Base-by-base conservation (phyloP, 768 basidiomycete genomes). In the Lactarius trivialis region DNA sequence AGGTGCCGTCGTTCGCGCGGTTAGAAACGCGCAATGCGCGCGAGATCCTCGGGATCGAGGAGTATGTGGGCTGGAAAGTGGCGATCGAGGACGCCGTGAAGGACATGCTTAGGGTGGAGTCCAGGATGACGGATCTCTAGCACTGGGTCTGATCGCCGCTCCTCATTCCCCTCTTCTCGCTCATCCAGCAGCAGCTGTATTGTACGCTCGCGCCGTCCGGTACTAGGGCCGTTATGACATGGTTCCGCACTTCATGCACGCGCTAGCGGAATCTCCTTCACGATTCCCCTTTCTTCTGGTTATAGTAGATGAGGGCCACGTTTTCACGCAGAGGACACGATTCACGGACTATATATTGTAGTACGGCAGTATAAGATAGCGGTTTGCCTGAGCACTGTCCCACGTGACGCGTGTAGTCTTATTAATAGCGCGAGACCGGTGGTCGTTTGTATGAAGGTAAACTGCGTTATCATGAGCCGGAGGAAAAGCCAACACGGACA, bases 1-100 rank as follows among this genome's bases (percentile, higher is more conserved):
- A 48, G 4, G 19, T 19, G 48, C 24, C 49, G 54, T 30, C 49
- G 7, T 64, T 55, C 7, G 63, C 63, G 14, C 63, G 24, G 30
- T 56, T 64, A 26, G 63, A 64, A 48, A 48, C 21, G 30, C 58
- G 26, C 19, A 64, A 64, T 15, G 63, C 63, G 26, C 58, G 30
- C 19, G 63, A 64, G 30, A 60, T 64, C 7, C 41, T 64, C 6
- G 63, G 63, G 4, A 60, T 64, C 9, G 58, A 43, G 26, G 37
- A 48, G 6, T 51, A 30, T 48, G 51, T 4, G 58, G 39, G 30
- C 15, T 64, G 63, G 63, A 19, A 19, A 17, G 63, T 60, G 24
- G 63, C 58, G 48, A 51, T 64, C 15, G 58, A 43, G 48, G 63
- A 56, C 34, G 63, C 63, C 24, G 63, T 64, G 26, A 60, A 21